These are phyloP conservation scores for Phyllachora maydis DNA, from an alignment of 2,329 filamentous ascomycete species.

Conservation along the genomic window DNA sequence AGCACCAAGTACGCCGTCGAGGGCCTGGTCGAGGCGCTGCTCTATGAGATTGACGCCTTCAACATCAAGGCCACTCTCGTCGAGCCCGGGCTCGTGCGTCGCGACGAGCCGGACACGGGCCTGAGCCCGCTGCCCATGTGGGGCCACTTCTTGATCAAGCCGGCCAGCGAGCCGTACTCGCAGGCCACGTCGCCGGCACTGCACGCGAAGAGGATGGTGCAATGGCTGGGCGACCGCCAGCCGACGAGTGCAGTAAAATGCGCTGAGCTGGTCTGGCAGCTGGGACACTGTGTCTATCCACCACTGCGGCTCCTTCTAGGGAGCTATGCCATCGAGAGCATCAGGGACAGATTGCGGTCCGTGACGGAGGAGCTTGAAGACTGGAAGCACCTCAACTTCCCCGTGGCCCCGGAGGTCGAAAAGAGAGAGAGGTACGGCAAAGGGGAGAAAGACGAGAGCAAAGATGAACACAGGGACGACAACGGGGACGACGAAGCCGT, in stretches of 20 bases:
- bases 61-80: constrained; percentile 89
- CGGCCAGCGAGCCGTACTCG: constrained; percentile 63
- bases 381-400: constrained; percentile 72
- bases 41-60: constrained; percentile 83
- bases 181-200: constrained; percentile 61
- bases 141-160: constrained; percentile 83
- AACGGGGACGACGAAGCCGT: constrained; percentile 2
- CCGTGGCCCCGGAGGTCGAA: constrained; percentile 15
- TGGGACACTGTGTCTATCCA: constrained; percentile 88
- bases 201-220: constrained; percentile 77
- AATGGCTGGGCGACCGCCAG: constrained; percentile 85
- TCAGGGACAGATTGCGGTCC: constrained; percentile 69
- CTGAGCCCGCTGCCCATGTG: constrained; percentile 51
- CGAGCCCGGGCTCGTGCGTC: constrained; percentile 70
- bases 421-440: constrained; percentile 8
- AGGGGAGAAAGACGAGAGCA: constrained; percentile 4
- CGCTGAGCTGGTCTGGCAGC: constrained; percentile 82
- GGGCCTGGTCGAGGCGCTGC: constrained; percentile 85
- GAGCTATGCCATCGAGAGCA: constrained; percentile 89
- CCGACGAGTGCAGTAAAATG: constrained; percentile 86
- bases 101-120: constrained; percentile 52
- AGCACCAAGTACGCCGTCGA: constrained; percentile 96
- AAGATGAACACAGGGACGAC: constrained; percentile 3
- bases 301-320: constrained; percentile 73
- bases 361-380: constrained; percentile 92